Evolutionary conservation across 2,329 filamentous ascomycete species (phyloP).

Genomic region (Teratosphaeria gauchensis): DNA sequence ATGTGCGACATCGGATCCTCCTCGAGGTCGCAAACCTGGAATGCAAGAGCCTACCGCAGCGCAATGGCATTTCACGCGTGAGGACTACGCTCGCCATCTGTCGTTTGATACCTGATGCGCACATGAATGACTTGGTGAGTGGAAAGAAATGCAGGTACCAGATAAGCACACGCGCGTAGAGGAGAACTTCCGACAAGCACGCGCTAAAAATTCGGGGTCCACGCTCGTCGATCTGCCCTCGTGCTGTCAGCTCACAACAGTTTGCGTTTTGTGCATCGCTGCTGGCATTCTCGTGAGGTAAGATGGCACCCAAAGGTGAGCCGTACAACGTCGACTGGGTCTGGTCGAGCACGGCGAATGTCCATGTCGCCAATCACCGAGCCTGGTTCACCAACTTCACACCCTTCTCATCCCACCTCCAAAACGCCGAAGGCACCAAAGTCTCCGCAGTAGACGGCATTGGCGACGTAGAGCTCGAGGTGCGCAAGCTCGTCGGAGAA

Average conservation of each 20-base stretch:
- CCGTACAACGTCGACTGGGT: slow-evolving; percentile 13
- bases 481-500: neutral
- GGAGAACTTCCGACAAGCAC: no score
- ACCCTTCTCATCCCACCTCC: neutral
- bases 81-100: no score
- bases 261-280: neutral
- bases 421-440: neutral
- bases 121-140: no score
- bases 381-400: slow-evolving; percentile 11
- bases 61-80: no score
- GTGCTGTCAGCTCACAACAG: no score
- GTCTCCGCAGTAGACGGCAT: neutral
- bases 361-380: slow-evolving; percentile 13
- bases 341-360: slow-evolving; percentile 9
- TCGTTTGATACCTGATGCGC: no score
- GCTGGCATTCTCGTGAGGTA: neutral
- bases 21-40: slow-evolving; percentile 2
- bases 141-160: no score
- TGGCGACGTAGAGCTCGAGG: slow-evolving; percentile 4
- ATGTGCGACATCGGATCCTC: slow-evolving; percentile 10
- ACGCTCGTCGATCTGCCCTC: no score
- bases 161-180: no score
- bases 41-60: no score
- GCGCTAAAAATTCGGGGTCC: no score
- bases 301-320: slow-evolving; percentile 18